Base-by-base conservation (phyloP, 176 grass and related monocot genomes). In the Phyllostachys edulis region DNA sequence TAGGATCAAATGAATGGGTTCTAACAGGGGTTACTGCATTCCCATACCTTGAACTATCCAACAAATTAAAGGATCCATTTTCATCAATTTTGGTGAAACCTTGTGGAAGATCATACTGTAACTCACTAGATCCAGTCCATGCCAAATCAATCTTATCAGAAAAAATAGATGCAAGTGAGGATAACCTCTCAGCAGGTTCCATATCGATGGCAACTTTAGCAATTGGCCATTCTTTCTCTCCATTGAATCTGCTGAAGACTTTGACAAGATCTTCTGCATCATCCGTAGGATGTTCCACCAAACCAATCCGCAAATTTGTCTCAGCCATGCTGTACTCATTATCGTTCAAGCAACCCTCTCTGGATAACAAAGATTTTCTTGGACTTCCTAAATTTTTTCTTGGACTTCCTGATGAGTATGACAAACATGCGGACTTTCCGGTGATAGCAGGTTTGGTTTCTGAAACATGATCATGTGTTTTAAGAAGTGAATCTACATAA, bases 61-160 rank as follows among this genome's bases (percentile, higher is more conserved):
- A 81, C 44, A 87, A 82, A 62, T 63, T 75, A 27, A 84, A 69
- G 50, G 84, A 90, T 80, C 62, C 80, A 69, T 90, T 79, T 44
- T 75, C 80, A 84, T 90, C 80, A 45, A 69, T 80, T 74, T 84
- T 90, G 34, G 68, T 70, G 70, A 84, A 84, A 87, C 44, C 52
- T 84, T 80, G 80, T 54, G 69, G 52, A 78, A 68, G 72, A 84
- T 90, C 87, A 77, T 87, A 62, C 49, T 88, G 80, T 64, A 89
- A 77, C 67, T 87, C 76, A 72, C 78, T 84, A 81, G 91, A 96
- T 64, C 91, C 96, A 87, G 91, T 89, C 96, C 96, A 98, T 50
- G 93, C 96, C 47, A 90, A 96, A 85, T 99, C 96, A 20, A 99
- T 96, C 63, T 87, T 91, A 83, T 99, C 91, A 46, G 96, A 99